These are phyloP conservation scores for Cyberlindnera suaveolens DNA, from an alignment of 805 yeast genomes.

Conservation along the genomic window DNA sequence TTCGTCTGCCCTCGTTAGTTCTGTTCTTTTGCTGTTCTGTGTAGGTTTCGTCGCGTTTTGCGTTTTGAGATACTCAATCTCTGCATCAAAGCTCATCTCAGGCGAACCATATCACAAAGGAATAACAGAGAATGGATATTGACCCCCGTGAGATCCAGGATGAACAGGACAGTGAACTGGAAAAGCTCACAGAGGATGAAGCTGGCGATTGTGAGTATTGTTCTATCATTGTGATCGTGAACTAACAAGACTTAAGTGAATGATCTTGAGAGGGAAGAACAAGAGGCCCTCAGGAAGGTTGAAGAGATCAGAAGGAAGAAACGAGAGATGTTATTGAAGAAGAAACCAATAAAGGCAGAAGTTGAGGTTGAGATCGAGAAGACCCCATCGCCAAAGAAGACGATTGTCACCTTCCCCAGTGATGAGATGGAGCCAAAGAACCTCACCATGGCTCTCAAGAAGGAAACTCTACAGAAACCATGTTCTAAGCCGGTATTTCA, in stretches of 20 bases:
- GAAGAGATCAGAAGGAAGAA: conserved; percentile 1
- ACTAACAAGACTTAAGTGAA: background rate
- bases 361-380: conserved; percentile 4
- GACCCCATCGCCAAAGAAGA: conserved; percentile 13
- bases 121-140: conserved; percentile 1
- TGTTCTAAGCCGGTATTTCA: background rate
- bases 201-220: background rate
- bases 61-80: no score
- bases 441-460: background rate
- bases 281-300: background rate
- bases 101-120: background rate
- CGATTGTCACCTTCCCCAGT: background rate
- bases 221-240: background rate
- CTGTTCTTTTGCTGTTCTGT: no score
- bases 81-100: no score
- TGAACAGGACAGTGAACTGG: conserved; percentile 8
- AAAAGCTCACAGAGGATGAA: conserved; percentile 9
- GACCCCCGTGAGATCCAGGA: conserved; percentile 10
- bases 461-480: background rate
- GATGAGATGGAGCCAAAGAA: conserved; percentile 2
- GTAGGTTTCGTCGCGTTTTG: no score
- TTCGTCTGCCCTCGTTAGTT: no score
- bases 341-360: background rate
- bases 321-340: background rate
- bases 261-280: conserved; percentile 2